A percentile compares a stretch with the other conserved stretches of the same genome.
Conservation (phyloP, 2,329 filamentous ascomycete genomes). For the Tolypocladium amazonense region DNA sequence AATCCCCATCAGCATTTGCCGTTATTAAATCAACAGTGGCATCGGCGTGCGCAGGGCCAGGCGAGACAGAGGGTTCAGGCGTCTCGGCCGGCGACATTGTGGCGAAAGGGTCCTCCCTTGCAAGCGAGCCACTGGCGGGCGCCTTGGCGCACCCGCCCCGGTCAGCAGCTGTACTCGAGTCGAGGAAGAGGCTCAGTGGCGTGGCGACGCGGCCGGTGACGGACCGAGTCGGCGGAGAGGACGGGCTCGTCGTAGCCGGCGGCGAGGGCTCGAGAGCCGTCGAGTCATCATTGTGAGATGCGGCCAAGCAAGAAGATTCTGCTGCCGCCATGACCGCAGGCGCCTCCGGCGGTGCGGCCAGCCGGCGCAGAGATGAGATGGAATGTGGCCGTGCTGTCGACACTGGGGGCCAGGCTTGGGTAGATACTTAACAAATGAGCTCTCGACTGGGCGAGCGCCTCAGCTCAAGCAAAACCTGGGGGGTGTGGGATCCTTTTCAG, state of each 20-base stretch:
- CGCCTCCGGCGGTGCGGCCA: background rate
- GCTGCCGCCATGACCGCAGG: background rate
- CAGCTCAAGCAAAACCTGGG: background rate
- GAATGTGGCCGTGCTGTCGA: background rate
- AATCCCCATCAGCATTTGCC: background rate
- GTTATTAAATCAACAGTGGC: background rate
- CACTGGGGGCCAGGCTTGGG: background rate
- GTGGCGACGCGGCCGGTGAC: slow-evolving; percentile 10
- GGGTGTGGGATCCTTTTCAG: background rate
- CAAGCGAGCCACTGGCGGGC: background rate
- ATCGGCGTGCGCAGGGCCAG: background rate
- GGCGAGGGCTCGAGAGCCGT: slow-evolving; percentile 1
- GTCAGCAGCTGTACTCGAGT: background rate
- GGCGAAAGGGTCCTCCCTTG: slow-evolving; percentile 2
- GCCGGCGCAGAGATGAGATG: background rate
- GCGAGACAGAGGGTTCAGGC: slow-evolving; percentile 3
- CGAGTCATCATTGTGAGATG: background rate
- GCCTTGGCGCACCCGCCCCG: background rate
- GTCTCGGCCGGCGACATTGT: slow-evolving; percentile 7
- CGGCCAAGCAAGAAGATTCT: background rate
- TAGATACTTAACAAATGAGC: background rate
- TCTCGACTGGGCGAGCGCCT: background rate
- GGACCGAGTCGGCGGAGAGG: slow-evolving; percentile 2
- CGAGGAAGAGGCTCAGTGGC: slow-evolving; percentile 8
- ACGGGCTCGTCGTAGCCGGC: slow-evolving; percentile 2